Evolutionary conservation across 345 rosid species (phyloP).

Genomic region (Sonneratia alba): DNA sequence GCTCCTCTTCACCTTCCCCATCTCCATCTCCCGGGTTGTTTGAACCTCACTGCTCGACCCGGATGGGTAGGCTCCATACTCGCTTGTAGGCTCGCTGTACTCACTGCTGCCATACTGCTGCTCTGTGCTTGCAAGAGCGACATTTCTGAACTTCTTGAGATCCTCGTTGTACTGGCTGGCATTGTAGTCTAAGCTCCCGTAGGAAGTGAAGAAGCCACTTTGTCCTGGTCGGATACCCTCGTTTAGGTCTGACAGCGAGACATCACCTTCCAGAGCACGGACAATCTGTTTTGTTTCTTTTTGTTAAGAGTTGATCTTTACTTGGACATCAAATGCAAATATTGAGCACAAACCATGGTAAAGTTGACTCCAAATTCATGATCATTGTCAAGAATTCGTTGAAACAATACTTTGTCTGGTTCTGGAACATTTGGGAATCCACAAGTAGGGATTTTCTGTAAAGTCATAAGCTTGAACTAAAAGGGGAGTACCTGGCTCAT

Average conservation of each 20-base stretch:
- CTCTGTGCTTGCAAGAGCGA: conserved; percentile 62
- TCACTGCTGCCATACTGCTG: conserved; percentile 57
- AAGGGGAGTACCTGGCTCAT: conserved; percentile 70
- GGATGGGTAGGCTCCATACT: conserved; percentile 67
- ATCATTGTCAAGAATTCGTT: no score
- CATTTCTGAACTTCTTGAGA: conserved; percentile 67
- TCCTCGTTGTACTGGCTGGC: conserved; percentile 67
- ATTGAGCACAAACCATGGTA: background rate
- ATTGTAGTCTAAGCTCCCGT: conserved; percentile 84
- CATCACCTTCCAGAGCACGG: conserved; percentile 81
- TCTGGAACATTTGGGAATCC: background rate
- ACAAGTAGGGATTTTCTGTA: no score
- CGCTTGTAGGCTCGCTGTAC: conserved; percentile 64
- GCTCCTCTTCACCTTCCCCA: no score
- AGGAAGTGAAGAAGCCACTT: conserved; percentile 41
- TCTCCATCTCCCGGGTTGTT: background rate
- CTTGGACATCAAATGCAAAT: background rate
- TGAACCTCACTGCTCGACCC: conserved; percentile 73
- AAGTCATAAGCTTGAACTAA: background rate
- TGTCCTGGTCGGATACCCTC: conserved; percentile 75
- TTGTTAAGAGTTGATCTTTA: background rate
- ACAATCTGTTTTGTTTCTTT: conserved; percentile 48
- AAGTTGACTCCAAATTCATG: background rate
- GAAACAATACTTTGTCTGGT: no score
- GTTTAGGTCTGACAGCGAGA: conserved; percentile 56